These are phyloP conservation scores for Trichoderma citrinoviride DNA, from an alignment of 2,329 filamentous ascomycete species.

Conservation along the genomic window DNA sequence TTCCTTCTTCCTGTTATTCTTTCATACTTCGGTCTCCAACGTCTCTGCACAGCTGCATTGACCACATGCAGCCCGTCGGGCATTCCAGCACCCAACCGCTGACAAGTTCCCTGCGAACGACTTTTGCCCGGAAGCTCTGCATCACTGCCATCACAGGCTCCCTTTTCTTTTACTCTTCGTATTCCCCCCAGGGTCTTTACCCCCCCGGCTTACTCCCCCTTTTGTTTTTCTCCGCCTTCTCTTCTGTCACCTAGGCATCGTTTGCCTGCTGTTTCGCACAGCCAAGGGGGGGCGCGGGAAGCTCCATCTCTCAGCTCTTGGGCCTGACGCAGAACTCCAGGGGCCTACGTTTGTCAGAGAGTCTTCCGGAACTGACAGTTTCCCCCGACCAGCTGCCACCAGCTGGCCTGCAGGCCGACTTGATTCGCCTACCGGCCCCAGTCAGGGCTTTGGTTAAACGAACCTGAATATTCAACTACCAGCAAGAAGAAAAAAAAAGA, in stretches of 20 bases:
- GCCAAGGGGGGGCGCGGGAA: not conserved
- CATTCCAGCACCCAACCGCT: not conserved
- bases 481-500: not conserved
- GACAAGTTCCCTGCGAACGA: not conserved
- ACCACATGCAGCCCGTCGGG: not conserved
- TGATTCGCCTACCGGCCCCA: not conserved
- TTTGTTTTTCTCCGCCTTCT: not conserved
- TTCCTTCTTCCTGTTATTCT: not conserved
- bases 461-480: not conserved
- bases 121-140: not conserved
- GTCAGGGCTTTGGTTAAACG: not conserved
- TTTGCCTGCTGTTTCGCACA: not conserved
- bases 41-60: not conserved
- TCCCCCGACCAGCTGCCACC: not conserved
- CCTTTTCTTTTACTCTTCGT: not conserved
- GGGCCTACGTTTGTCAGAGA: not conserved
- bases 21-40: not conserved
- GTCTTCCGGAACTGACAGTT: not conserved
- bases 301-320: no score
- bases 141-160: not conserved
- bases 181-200: not conserved
- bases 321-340: no score
- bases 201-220: not conserved
- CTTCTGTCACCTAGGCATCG: not conserved
- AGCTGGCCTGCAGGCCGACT: slow-evolving; percentile 2